Evolutionary conservation across 495 filamentous ascomycete species (phyloP), one percentile per base, ranked within the genome.

Genomic region (Penicillium daleae): DNA sequence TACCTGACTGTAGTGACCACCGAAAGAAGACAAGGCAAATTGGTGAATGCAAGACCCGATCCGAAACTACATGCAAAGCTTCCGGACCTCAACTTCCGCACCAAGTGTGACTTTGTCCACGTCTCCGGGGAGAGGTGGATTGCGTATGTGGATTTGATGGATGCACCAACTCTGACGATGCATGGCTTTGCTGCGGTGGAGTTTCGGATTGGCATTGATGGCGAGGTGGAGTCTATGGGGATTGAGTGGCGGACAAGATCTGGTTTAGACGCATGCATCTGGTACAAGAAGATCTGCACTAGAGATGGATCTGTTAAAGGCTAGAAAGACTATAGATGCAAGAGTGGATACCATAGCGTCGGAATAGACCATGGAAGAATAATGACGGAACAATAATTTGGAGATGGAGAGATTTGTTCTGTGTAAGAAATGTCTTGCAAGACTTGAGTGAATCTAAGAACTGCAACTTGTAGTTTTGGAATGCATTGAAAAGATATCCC

Each of bases 101-200:
- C n/a, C 29, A 52, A 52, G n/a, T 27, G 49, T 6, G 26, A 52
- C n/a, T 52, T 52, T 31, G 26, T 52, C 26, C 49, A 52, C 4
- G 49, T 31, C n/a, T 52, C 49, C 8, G 49, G 26, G 15, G 49
- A 52, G 49, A 52, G 31, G n/a, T 52, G 49, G 49, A 31, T 52
- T 26, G 31, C 31, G 49, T 52, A 31, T 2, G 13, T 52, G 4
- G 26, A 52, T n/a, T 8, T 52, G 26, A 32, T 31, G 24, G 26
- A 52, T 32, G 49, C 49, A 27, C 49, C 49, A 15, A 52, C 49
- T 8, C 49, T 52, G 3, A 31, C 49, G 0, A 12, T 52, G 26
- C 49, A 52, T 32, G 6, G 6, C 26, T 52, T 52, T 52, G 49
- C 49, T 7, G 49, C 49, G 2, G 49, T 52, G 49, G 26, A 52